A percentile compares a stretch with the other conserved stretches of the same genome.
These are phyloP conservation scores for Talaromyces piceae DNA, from an alignment of 2,329 filamentous ascomycete species.

Conservation along the genomic window DNA sequence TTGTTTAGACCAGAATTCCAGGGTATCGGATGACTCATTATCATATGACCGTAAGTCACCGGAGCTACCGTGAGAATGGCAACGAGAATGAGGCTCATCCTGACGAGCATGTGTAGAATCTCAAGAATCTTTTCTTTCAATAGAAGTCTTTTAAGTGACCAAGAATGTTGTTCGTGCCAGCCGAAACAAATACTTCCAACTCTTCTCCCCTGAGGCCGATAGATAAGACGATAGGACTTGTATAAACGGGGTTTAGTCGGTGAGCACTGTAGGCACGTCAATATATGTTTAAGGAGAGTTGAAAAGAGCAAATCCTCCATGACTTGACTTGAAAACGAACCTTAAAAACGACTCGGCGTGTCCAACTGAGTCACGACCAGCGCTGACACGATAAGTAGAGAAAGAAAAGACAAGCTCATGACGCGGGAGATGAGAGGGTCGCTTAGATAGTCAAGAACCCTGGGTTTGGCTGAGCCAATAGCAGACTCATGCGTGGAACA, in stretches of 20 bases:
- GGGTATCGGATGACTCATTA: conserved; percentile 61
- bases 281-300: background rate
- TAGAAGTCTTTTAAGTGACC: background rate
- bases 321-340: conserved; percentile 4
- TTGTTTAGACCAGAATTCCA: conserved; percentile 52
- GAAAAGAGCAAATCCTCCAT: background rate
- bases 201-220: too few species aligned
- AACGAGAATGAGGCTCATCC: conserved; percentile 22
- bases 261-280: conserved; percentile 6
- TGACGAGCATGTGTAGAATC: background rate
- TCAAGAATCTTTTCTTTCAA: background rate
- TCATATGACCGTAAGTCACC: conserved; percentile 65
- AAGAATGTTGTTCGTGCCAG: conserved; percentile 1
- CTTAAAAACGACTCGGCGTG: background rate
- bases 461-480: background rate
- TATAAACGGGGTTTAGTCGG: background rate
- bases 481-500: background rate
- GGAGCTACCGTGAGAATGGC: conserved; percentile 48
- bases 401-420: background rate
- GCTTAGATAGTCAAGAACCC: background rate
- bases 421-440: background rate
- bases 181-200: conserved; percentile 1
- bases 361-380: conserved; percentile 1
- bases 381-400: background rate
- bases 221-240: background rate